Conservation (phyloP, 257 asterid genomes). For the Solanum dulcamara region DNA sequence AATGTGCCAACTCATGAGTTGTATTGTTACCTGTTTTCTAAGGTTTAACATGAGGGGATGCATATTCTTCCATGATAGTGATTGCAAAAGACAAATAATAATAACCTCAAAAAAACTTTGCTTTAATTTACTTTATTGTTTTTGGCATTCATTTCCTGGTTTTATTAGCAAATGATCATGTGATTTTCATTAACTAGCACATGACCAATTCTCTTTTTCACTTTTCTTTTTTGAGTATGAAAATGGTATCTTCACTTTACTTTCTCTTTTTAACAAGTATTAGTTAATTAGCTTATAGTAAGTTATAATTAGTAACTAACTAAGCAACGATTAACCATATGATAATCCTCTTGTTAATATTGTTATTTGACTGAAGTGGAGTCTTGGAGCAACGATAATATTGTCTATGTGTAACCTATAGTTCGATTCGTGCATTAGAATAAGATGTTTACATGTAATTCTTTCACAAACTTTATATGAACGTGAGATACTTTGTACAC, state of each 20-base stretch:
- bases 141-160: constrained; percentile 1
- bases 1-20: constrained; percentile 20
- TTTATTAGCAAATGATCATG: constrained; percentile 29
- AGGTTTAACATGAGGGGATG: constrained; percentile 14
- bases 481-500: not conserved
- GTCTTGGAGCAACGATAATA: not conserved
- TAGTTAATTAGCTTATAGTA: not conserved
- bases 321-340: not conserved
- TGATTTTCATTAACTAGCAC: constrained; percentile 33
- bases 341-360: not conserved
- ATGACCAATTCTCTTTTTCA: constrained; percentile 17
- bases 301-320: not conserved
- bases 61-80: constrained; percentile 40
- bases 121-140: constrained; percentile 17
- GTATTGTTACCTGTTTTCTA: constrained; percentile 25
- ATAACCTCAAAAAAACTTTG: not conserved
- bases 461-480: not conserved
- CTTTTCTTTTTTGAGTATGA: not conserved
- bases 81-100: constrained; percentile 4
- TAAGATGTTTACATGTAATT: not conserved
- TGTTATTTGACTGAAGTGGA: not conserved
- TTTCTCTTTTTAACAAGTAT: not conserved
- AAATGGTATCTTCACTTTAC: not conserved
- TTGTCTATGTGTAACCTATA: not conserved
- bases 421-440: not conserved